A percentile compares a stretch with the other conserved stretches of the same genome.
Evolutionary conservation across 2,329 filamentous ascomycete genomes (phyloP).

Genomic region (Fusarium mangiferae): DNA sequence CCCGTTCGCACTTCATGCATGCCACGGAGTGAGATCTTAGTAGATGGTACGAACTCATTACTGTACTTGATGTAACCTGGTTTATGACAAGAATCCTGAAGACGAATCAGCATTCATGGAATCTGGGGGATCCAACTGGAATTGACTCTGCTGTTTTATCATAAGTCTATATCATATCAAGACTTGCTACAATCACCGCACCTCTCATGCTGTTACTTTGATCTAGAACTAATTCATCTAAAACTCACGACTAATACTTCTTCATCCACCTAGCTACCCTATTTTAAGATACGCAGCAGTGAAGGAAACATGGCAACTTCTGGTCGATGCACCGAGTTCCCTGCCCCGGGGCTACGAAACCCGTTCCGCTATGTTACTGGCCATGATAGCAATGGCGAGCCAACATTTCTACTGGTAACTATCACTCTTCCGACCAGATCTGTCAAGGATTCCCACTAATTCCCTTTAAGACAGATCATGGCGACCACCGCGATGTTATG

Average conservation of each 20-base stretch:
- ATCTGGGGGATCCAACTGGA: too few relatives aligned
- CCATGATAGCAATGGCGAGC: background rate
- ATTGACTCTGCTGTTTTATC: background rate
- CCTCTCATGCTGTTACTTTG: too few relatives aligned
- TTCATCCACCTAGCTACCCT: background rate
- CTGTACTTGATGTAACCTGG: background rate
- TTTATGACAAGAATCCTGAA: background rate
- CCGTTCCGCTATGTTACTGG: background rate
- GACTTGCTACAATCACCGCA: background rate
- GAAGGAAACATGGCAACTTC: background rate
- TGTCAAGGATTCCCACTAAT: rapidly evolving
- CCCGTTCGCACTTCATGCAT: background rate
- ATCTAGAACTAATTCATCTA: too few relatives aligned
- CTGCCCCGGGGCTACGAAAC: background rate
- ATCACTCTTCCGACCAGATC: rapidly evolving
- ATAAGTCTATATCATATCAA: background rate
- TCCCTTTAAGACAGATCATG: background rate
- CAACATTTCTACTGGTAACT: background rate
- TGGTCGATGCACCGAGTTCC: background rate
- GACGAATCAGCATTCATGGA: background rate
- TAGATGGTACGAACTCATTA: background rate
- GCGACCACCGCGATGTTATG: background rate
- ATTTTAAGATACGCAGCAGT: background rate
- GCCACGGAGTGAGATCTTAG: background rate
- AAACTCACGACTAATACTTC: too few relatives aligned